phyloP scores from a whole-genome alignment of 1,284 basidiomycete genomes.

The Apiotrichum laibachii region DNA sequence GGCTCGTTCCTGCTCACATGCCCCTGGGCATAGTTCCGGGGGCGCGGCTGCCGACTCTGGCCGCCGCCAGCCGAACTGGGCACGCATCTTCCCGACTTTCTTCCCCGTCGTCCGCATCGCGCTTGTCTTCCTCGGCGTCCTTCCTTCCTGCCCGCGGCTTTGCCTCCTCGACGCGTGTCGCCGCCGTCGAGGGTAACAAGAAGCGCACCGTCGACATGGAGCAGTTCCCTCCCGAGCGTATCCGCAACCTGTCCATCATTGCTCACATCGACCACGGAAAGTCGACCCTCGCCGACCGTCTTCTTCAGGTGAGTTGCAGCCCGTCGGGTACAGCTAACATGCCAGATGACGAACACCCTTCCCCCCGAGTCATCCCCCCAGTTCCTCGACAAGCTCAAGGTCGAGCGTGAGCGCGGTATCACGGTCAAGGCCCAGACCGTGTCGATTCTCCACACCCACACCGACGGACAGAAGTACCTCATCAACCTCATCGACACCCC shows the following conservation, averaged over 20 bases:
- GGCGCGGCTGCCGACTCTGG: no score
- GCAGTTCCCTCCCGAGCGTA: slow-evolving; percentile 68
- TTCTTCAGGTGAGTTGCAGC: slow-evolving; percentile 62
- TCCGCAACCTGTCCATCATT: slow-evolving; percentile 91
- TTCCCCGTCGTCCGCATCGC: not conserved
- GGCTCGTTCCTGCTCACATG: not conserved
- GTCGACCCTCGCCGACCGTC: slow-evolving; percentile 81
- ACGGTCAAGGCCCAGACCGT: slow-evolving; percentile 88
- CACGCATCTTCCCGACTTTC: no score
- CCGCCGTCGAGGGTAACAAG: slow-evolving; percentile 9
- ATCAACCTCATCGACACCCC: slow-evolving; percentile 98
- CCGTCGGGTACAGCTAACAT: slow-evolving; percentile 8
- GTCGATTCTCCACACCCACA: slow-evolving; percentile 75
- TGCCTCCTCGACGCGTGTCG: slow-evolving; percentile 2
- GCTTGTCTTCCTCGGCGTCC: slow-evolving; percentile 1
- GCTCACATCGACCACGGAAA: slow-evolving; percentile 93
- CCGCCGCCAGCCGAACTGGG: no score
- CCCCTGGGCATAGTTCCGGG: not conserved
- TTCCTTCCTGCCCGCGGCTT: slow-evolving; percentile 8
- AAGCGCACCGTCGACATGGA: slow-evolving; percentile 58
- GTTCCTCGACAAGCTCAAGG: slow-evolving; percentile 95
- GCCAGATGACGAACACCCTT: slow-evolving; percentile 82
- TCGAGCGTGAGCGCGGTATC: slow-evolving; percentile 65
- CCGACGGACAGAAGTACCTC: slow-evolving; percentile 62
- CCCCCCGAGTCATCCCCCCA: slow-evolving; percentile 65